Percentiles rank a stretch among this genome's conserved stretches.
These are phyloP conservation scores for Zea mays DNA, from an alignment of 176 grass and related monocot species.

Conservation along the genomic window Zm-B73-REFERENCE-NAM-5.0 NC_050104.1:132028001-132028500, in stretches of 20 bases:
- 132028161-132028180: slow-evolving; percentile 67
- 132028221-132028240: slow-evolving; percentile 21
- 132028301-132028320: slow-evolving; percentile 11
- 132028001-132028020: slow-evolving; percentile 74
- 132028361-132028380: slow-evolving; percentile 5
- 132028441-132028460: background rate
- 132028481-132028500: background rate
- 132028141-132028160: slow-evolving; percentile 83
- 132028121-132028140: slow-evolving; percentile 97
- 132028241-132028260: slow-evolving; percentile 26
- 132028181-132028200: slow-evolving; percentile 68
- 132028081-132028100: slow-evolving; percentile 63
- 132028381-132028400: background rate
- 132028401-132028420: slow-evolving; percentile 11
- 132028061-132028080: slow-evolving; percentile 77
- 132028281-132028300: slow-evolving; percentile 22
- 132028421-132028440: background rate
- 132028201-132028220: slow-evolving; percentile 35
- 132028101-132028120: slow-evolving; percentile 92
- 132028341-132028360: slow-evolving; percentile 13
- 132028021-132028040: slow-evolving; percentile 61
- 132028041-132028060: slow-evolving; percentile 68
- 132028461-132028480: slow-evolving; percentile 9
- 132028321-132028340: background rate
- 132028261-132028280: background rate